These are phyloP conservation scores for Saccharomycopsis schoenii DNA, from an alignment of 805 yeast genomes.

Conservation along the genomic window DNA sequence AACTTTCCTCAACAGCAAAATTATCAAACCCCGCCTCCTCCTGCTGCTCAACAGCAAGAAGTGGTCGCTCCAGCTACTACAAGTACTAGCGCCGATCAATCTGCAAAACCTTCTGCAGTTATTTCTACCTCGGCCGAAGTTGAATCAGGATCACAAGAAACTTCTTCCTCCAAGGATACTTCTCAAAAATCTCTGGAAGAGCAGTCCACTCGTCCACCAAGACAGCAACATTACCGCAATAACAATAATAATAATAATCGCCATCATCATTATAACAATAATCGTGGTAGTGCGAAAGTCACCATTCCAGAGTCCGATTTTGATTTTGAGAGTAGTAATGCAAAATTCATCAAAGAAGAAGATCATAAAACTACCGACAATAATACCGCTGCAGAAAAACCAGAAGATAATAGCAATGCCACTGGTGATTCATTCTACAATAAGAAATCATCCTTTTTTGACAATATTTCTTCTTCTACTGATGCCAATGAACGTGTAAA, in stretches of 20 bases:
- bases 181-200: not conserved
- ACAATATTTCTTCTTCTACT: constrained; percentile 59
- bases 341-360: constrained; percentile 51
- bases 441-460: constrained; percentile 81
- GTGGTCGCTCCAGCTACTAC: constrained; percentile 16
- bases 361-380: constrained; percentile 16
- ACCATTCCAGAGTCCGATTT: constrained; percentile 47
- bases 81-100: not conserved
- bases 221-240: constrained; percentile 7
- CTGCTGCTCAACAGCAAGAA: not conserved
- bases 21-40: not conserved
- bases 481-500: constrained; percentile 26
- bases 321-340: constrained; percentile 68
- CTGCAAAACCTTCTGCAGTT: not conserved
- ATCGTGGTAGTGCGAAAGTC: constrained; percentile 21
- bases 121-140: not conserved
- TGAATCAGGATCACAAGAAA: constrained; percentile 9
- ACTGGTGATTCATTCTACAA: constrained; percentile 41
- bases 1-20: not conserved
- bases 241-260: not conserved
- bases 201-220: not conserved
- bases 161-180: constrained; percentile 6
- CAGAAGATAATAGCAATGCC: constrained; percentile 19
- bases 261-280: constrained; percentile 1
- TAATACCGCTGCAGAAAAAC: not conserved